Evolutionary conservation across 176 grass and related monocot species (phyloP).

Genomic region (Microstegium vimineum): DNA sequence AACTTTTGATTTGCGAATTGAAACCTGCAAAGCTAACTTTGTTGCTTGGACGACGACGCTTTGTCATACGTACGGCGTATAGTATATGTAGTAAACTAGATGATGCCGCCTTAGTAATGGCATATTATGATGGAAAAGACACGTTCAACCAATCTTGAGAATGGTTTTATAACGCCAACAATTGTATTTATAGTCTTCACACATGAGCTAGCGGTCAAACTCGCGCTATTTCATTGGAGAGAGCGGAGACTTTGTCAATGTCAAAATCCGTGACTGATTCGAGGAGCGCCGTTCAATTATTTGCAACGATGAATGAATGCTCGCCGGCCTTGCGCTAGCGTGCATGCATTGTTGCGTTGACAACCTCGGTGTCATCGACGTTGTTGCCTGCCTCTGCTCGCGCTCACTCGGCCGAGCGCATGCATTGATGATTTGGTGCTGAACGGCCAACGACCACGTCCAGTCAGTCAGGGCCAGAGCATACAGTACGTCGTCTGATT

Average conservation of each 20-base stretch:
- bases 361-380: not conserved
- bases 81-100: too few species aligned
- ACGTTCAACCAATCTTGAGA: too few species aligned
- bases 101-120: too few species aligned
- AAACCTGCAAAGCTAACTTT: too few species aligned
- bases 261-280: not conserved
- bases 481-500: not conserved
- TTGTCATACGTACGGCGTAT: too few species aligned
- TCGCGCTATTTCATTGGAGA: too few species aligned
- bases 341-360: not conserved
- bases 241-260: not conserved
- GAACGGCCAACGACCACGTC: constrained; percentile 3
- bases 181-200: not conserved
- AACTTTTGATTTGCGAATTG: too few species aligned
- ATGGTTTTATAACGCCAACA: too few species aligned
- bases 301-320: not conserved
- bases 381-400: not conserved
- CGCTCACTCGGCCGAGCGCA: not conserved
- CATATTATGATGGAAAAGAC: too few species aligned
- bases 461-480: too few species aligned
- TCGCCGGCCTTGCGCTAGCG: not conserved
- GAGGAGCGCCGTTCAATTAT: not conserved
- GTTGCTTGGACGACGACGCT: too few species aligned
- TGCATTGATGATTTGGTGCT: constrained; percentile 2
- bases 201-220: not conserved